Evolutionary conservation across 2,329 filamentous ascomycete genomes (phyloP), one percentile per base, ranked within the genome.

Genomic region (Neofusicoccum kwambonambiense): DNA sequence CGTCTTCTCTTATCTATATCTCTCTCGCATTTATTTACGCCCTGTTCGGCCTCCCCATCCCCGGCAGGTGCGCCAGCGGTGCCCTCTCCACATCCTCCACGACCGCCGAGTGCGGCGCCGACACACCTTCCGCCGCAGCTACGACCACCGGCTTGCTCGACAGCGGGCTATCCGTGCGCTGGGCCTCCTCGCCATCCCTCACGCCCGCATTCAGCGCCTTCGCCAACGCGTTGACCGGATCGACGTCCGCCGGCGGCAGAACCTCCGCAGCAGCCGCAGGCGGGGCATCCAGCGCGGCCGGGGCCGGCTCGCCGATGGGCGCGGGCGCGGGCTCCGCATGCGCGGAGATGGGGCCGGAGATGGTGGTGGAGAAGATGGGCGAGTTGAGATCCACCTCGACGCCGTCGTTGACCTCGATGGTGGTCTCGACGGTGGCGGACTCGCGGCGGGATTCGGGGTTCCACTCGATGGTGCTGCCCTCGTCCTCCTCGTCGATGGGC

Each of bases 21-120:
- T 8, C 7, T 17, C 19, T 49, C 31, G 11, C 17, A 27, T 13
- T 11, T 8, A 17, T 13, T 47, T 19, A 60, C 41, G 50, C 52
- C 8, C 62, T 58, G 17, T 64, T 64, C 34, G 62, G 62, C 19
- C 39, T 41, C 11, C 62, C 62, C 62, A 64, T 64, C 31, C 62
- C 62, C 11, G 62, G 62, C 52, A 64, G 44, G 22, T 64, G 62
- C 44, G 51, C 52, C 11, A 64, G 19, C 44, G 62, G 62, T 3
- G 62, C 34, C 31, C 56, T 47, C 27, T 60, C 56, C 27, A 60
- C 44, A 42, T 60, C 56, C 56, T 60, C 56, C 9, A 60, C 56
- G 3, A 60, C 42, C 9, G 56, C 56, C 42, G 56, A 17, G 19
- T 60, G 56, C 17, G 56, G 56, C 12, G 56, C 56, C 27, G 56